phyloP scores from a whole-genome alignment of 805 yeast genomes.

The Schwanniomyces yamadae region DNA sequence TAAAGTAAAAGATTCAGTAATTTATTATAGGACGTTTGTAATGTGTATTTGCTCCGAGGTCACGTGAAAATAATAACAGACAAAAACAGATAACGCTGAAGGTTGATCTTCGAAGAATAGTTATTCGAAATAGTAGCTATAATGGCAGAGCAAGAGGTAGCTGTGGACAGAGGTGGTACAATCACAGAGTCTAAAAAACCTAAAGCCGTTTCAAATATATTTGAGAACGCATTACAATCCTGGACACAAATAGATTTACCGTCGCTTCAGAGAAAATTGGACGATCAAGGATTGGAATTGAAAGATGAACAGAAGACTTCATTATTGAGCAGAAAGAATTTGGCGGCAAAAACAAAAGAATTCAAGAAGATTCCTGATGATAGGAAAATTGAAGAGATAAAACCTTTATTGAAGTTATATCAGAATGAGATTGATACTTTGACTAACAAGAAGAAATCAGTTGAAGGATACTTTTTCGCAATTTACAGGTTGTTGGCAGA shows the following conservation, averaged over 20 bases:
- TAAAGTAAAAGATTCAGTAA: constrained; percentile 2
- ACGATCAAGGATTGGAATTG: constrained; percentile 69
- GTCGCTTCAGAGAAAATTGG: constrained; percentile 67
- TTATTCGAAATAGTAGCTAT: too few species aligned
- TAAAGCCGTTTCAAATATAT: constrained; percentile 19
- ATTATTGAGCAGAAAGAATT: constrained; percentile 64
- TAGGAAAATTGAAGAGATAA: constrained; percentile 64
- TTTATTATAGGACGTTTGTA: too few species aligned
- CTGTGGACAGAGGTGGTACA: background rate
- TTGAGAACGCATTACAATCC: constrained; percentile 60
- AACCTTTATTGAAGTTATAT: constrained; percentile 68
- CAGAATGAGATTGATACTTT: constrained; percentile 85
- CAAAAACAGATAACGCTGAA: too few species aligned
- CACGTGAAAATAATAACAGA: too few species aligned
- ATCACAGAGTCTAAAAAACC: background rate
- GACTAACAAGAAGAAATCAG: constrained; percentile 71
- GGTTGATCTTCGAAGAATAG: too few species aligned
- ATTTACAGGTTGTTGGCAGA: constrained; percentile 77
- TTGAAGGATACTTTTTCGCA: constrained; percentile 72
- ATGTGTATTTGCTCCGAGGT: too few species aligned
- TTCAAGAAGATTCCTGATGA: constrained; percentile 71
- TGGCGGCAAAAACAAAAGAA: constrained; percentile 82
- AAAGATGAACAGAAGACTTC: constrained; percentile 69
- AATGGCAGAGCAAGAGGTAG: too few species aligned
- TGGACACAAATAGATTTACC: constrained; percentile 80